These are phyloP conservation scores for Cryptococcus sp. DNA, from an alignment of 1,284 basidiomycete genomes.

Conservation along the genomic window DNA sequence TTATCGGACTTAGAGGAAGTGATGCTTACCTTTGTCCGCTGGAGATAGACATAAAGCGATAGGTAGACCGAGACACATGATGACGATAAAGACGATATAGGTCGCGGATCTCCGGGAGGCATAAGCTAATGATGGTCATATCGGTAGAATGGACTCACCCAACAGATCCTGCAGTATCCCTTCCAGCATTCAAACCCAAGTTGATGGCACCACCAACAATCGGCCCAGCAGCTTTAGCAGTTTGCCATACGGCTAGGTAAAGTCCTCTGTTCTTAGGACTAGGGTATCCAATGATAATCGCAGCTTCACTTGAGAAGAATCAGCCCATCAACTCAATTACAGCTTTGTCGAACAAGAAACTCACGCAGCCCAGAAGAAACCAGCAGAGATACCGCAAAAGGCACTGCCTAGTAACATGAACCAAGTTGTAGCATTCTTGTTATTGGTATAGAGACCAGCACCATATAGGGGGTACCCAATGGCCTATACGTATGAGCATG, in stretches of 20 bases:
- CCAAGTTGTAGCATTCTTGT: conserved; percentile 19
- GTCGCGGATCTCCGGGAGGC: conserved; percentile 16
- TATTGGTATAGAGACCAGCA: conserved; percentile 37
- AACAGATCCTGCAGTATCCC: conserved; percentile 22
- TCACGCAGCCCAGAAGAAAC: conserved; percentile 38
- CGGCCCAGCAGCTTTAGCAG: conserved; percentile 31
- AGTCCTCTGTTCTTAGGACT: conserved; percentile 24
- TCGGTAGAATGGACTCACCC: conserved; percentile 13
- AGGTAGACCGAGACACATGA: conserved; percentile 32
- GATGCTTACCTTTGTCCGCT: conserved; percentile 19
- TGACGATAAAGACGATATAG: conserved; percentile 34
- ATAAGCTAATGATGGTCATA: not conserved
- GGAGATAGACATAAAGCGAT: conserved; percentile 20
- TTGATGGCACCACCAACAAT: conserved; percentile 40
- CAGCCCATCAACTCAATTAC: not conserved
- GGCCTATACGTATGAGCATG: conserved; percentile 4
- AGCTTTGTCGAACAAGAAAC: not conserved
- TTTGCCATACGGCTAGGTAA: conserved; percentile 35
- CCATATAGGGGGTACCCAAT: conserved; percentile 32
- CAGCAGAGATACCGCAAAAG: conserved; percentile 31
- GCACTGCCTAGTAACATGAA: conserved; percentile 31
- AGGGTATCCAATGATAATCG: conserved; percentile 34
- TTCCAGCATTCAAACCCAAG: conserved; percentile 29
- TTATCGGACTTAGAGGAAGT: not conserved
- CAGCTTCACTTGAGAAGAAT: conserved; percentile 15